Evolutionary conservation across 164 flowering plant genomes (phyloP).

Genomic region (Pachysandra terminalis): DNA sequence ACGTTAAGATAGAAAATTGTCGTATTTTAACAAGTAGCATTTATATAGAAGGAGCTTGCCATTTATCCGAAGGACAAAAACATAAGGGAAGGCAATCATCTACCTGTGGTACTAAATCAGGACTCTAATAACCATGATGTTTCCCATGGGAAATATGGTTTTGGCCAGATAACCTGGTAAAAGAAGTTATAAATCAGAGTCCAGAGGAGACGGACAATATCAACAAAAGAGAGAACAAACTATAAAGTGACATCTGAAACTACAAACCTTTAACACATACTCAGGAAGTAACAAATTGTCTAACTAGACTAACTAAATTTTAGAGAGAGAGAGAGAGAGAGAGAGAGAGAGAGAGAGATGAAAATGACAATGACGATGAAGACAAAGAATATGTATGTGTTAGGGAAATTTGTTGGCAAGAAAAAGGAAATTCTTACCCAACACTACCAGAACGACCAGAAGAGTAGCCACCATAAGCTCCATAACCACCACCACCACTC

Average conservation of each 20-base stretch:
- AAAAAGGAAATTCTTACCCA: slow-evolving; percentile 39
- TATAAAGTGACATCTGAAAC: too few relatives aligned
- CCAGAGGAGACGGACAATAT: too few relatives aligned
- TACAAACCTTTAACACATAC: too few relatives aligned
- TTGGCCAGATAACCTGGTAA: slow-evolving; percentile 70
- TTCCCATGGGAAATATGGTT: slow-evolving; percentile 67
- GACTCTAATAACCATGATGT: slow-evolving; percentile 59
- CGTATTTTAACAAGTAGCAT: slow-evolving; percentile 20
- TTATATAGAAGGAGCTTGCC: slow-evolving; percentile 20
- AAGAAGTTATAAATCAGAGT: slow-evolving; percentile 19
- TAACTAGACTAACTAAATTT: too few relatives aligned
- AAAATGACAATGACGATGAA: too few relatives aligned
- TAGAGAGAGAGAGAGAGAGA: too few relatives aligned
- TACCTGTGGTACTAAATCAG: slow-evolving; percentile 43
- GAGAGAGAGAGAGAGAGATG: too few relatives aligned
- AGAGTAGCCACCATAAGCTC: slow-evolving; percentile 67
- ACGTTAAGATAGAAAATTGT: slow-evolving; percentile 36
- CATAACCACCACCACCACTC: slow-evolving; percentile 63
- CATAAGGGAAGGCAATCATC: slow-evolving; percentile 15
- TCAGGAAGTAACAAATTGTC: too few relatives aligned
- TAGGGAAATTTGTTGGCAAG: too few relatives aligned
- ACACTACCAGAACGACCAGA: slow-evolving; percentile 59
- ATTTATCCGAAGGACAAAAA: slow-evolving; percentile 15
- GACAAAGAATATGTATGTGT: too few relatives aligned
- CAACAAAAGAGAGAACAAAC: too few relatives aligned